phyloP scores from a whole-genome alignment of 1,284 basidiomycete genomes.

The Takashimella koratensis region DNA sequence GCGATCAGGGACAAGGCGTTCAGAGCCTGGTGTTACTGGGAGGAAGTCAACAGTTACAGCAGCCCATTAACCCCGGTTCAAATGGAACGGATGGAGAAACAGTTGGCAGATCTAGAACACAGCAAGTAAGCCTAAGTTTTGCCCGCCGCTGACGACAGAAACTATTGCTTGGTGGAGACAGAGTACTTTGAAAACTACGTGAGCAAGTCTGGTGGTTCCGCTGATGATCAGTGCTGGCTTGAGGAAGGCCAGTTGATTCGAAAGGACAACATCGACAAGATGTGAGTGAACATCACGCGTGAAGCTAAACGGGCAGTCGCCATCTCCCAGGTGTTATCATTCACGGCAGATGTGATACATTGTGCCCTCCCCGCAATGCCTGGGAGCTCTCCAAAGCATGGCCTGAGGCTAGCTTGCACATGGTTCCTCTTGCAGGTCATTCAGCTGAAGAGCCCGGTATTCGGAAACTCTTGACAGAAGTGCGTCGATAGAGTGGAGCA shows the following conservation, averaged over 20 bases:
- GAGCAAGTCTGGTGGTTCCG: too few relatives aligned
- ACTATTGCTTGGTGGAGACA: constrained; percentile 62
- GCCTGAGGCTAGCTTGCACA: constrained; percentile 67
- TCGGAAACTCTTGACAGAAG: constrained; percentile 66
- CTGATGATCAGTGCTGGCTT: constrained; percentile 68
- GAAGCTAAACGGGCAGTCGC: too few relatives aligned
- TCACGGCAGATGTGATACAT: constrained; percentile 63
- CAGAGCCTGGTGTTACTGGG: too few relatives aligned
- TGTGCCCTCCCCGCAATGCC: constrained; percentile 65
- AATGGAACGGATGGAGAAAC: constrained; percentile 77
- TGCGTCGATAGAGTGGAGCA: too few relatives aligned
- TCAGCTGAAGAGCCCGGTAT: constrained; percentile 76
- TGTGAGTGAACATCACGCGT: constrained; percentile 61
- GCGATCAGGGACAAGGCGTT: too few relatives aligned
- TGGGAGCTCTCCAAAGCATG: constrained; percentile 74
- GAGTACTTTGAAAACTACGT: too few relatives aligned
- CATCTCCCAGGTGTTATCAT: constrained; percentile 79
- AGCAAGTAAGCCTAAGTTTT: constrained; percentile 66
- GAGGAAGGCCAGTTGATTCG: constrained; percentile 82
- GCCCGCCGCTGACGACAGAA: constrained; percentile 66
- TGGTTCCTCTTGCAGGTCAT: constrained; percentile 90
- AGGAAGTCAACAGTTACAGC: too few relatives aligned
- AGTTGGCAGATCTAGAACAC: constrained; percentile 82
- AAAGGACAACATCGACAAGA: constrained; percentile 80
- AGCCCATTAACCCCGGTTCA: too few relatives aligned